These are phyloP conservation scores for Paecilomyces formosus DNA, from an alignment of 2,329 filamentous ascomycete genomes.

Conservation along the genomic window DNA sequence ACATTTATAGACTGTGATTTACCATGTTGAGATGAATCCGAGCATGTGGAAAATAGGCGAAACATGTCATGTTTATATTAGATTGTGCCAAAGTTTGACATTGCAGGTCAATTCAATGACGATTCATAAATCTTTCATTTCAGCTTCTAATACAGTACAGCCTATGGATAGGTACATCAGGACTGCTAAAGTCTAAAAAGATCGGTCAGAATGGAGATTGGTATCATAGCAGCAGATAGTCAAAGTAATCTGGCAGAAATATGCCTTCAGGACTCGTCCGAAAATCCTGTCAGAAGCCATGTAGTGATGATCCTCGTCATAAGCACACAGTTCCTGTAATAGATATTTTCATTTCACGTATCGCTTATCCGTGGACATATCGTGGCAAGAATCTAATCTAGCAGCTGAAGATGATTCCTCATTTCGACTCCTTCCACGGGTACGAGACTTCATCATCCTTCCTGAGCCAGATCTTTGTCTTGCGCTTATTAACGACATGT, in stretches of 20 bases:
- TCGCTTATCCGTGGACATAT: neutral
- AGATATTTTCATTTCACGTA: neutral
- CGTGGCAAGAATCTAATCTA: neutral
- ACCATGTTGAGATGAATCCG: neutral
- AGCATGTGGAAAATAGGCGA: neutral
- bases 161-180: neutral
- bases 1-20: neutral
- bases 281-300: neutral
- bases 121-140: neutral
- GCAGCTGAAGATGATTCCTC: neutral
- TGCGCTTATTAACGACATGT: slow-evolving; percentile 79
- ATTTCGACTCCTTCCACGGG: slow-evolving; percentile 49
- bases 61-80: neutral
- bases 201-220: neutral
- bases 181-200: neutral
- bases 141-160: neutral
- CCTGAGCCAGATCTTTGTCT: slow-evolving; percentile 75
- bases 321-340: too few relatives aligned
- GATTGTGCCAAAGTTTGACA: neutral
- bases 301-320: neutral
- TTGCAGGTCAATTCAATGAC: neutral
- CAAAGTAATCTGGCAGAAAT: neutral
- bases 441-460: slow-evolving; percentile 71
- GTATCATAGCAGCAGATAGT: neutral
- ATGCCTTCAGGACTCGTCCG: neutral